Base-by-base conservation (phyloP, 768 basidiomycete genomes). In the Postia placenta region DNA sequence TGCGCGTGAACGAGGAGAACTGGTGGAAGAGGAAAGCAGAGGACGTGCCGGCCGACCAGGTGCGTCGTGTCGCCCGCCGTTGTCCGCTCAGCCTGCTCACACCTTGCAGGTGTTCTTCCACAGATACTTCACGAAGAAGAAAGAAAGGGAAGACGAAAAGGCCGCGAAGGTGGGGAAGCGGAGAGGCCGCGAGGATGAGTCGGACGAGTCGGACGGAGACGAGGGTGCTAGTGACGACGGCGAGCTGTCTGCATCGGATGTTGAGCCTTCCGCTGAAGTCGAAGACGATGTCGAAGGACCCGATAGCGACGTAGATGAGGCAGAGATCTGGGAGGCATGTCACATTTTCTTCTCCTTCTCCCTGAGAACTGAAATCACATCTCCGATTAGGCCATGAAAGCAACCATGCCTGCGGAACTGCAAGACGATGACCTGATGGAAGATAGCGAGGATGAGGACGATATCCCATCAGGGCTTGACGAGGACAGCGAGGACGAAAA, bases 341-440 rank as follows among this genome's bases (percentile, higher is more conserved):
- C 1, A 6, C 2, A 33, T 7, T 33, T 7, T 33, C n/a, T n/a
- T n/a, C n/a, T n/a, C n/a, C n/a, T n/a, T n/a, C n/a, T n/a, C n/a
- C n/a, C n/a, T n/a, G n/a, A n/a, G n/a, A n/a, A n/a, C n/a, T n/a
- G n/a, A n/a, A n/a, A n/a, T n/a, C n/a, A n/a, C n/a, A n/a, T n/a
- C n/a, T n/a, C n/a, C n/a, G n/a, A 43, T 5, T 53, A 96, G 92
- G 92, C 80, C 0, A 94, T 95, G 90, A 81, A 90, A 73, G 79
- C 81, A n/a, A 79, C 81, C 2, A 85, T 94, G 79, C 90, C 88
- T 2, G 76, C 72, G 48, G 59, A 70, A 55, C 56, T 61, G 28
- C 60, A 60, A 24, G 67, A 62, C 40, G 63, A 59, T 15, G 65
- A 64, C 42, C 61, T 69, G 27, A 53, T 56, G 50, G 56, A 55